Base-by-base conservation (phyloP, 495 filamentous ascomycete species). In the Bombardia bombarda region DNA sequence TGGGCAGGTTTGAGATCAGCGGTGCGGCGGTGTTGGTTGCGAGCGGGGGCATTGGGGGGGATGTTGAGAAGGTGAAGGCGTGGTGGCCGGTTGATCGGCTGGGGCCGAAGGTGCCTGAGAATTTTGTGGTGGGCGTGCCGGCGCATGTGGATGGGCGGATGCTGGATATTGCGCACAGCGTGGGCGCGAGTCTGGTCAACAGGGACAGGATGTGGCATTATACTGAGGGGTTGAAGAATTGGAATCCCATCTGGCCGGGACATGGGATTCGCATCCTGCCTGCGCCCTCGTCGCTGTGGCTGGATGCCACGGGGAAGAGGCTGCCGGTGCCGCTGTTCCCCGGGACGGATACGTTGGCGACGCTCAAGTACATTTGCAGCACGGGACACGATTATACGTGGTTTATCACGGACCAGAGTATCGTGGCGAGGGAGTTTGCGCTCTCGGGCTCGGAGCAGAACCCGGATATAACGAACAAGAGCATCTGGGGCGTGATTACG, bases 181-280 rank as follows among this genome's bases (percentile, higher is more conserved):
- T 58, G 1, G 72, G 72, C 8, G 72, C 68, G 2, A 52, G 63
- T 32, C 41, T 73, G 40, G 56, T 75, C 60, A 75, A 75, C 50
- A 56, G 63, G 31, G 70, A 75, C 39, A 46, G 72, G 4, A 74
- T 74, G 70, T 74, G 72, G 72, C 70, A 74, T 46, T 75, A 75
- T 47, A 75, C 70, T 8, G 72, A 75, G 43, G 72, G 72, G 0
- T 50, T 75, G 9, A 61, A 66, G 32, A 75, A 75, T 48, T 75
- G 70, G 70, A 47, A 72, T 28, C 59, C 68, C 24, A 73, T 75
- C 45, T 75, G 72, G 72, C 70, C 70, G 0, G 40, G 45, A 18
- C 72, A 75, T 53, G 72, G 72, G 18, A 75, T 75, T 44, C 70
- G 72, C 16, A 62, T 73, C 4, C 47, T 73, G 12, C 68, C 70